Conservation (phyloP, 2,329 filamentous ascomycete genomes). For the Didymella sp. region DNA sequence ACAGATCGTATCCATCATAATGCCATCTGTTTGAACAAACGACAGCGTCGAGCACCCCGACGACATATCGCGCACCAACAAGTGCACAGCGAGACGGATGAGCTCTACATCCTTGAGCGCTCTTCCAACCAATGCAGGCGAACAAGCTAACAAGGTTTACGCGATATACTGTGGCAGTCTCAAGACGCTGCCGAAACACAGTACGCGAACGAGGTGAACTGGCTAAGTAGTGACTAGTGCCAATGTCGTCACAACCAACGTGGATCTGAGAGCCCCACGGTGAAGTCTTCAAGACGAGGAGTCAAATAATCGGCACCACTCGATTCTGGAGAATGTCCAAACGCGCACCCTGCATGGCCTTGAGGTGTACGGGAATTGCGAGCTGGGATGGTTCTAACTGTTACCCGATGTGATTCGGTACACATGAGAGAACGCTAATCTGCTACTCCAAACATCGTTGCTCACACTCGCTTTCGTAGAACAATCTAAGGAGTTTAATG, state of each 20-base stretch:
- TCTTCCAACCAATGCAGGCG: slow-evolving; percentile 63
- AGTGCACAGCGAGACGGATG: slow-evolving; percentile 65
- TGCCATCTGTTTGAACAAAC: slow-evolving; percentile 11
- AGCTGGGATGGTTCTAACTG: slow-evolving; percentile 65
- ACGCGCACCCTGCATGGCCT: slow-evolving; percentile 72
- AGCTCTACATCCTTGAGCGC: slow-evolving; percentile 69
- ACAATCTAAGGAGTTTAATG: no score
- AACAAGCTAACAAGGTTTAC: slow-evolving; percentile 59
- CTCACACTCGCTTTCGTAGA: no score
- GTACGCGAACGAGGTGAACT: slow-evolving; percentile 64
- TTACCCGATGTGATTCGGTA: slow-evolving; percentile 68
- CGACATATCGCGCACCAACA: slow-evolving; percentile 9
- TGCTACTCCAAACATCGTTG: no score
- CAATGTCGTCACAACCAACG: slow-evolving; percentile 70
- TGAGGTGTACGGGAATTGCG: slow-evolving; percentile 70
- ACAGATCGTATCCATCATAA: not conserved
- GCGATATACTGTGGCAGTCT: slow-evolving; percentile 44
- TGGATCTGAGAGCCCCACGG: slow-evolving; percentile 63
- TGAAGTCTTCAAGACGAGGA: slow-evolving; percentile 66
- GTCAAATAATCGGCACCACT: slow-evolving; percentile 66
- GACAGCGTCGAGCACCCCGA: slow-evolving; percentile 16
- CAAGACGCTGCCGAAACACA: slow-evolving; percentile 52
- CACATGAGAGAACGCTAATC: slow-evolving; percentile 50
- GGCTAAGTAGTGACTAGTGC: slow-evolving; percentile 68
- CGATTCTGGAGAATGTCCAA: slow-evolving; percentile 71